These are phyloP conservation scores for Claviceps sp. DNA, from an alignment of 2,329 filamentous ascomycete species.

Conservation along the genomic window DNA sequence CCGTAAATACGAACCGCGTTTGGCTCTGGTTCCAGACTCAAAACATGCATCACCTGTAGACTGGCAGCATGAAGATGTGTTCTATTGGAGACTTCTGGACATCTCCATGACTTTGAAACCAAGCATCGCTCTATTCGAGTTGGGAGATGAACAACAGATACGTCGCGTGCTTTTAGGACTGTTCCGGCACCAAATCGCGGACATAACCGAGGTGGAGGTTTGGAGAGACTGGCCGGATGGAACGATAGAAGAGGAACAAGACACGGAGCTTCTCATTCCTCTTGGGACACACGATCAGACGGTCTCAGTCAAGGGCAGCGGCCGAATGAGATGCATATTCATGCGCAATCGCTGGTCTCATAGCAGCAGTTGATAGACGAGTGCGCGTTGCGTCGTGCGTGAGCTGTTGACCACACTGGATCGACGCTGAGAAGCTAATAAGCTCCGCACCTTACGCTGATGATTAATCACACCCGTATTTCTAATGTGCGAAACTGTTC, in stretches of 20 bases:
- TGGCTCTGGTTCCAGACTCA: conserved; percentile 54
- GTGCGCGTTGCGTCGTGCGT: no score
- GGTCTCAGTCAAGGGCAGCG: conserved; percentile 31
- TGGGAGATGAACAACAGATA: conserved; percentile 58
- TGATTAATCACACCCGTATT: background rate
- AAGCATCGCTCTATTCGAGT: conserved; percentile 51
- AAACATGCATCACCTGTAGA: conserved; percentile 15
- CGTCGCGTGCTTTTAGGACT: conserved; percentile 43
- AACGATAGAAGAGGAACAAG: conserved; percentile 16
- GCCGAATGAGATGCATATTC: conserved; percentile 32
- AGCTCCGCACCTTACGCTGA: background rate
- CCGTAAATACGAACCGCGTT: conserved; percentile 63
- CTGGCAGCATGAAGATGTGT: conserved; percentile 36
- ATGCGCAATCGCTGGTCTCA: conserved; percentile 4
- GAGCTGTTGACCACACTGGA: no score
- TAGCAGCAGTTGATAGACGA: background rate
- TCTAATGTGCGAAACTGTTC: background rate
- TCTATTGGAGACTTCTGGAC: conserved; percentile 53
- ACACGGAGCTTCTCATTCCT: conserved; percentile 11
- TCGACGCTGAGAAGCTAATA: no score
- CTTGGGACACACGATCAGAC: conserved; percentile 4
- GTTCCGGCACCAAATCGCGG: conserved; percentile 13
- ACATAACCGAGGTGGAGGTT: conserved; percentile 39
- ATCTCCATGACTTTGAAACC: conserved; percentile 37
- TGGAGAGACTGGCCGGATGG: conserved; percentile 57